A percentile compares a stretch with the other conserved stretches of the same genome.
phyloP scores from a whole-genome alignment of 805 yeast species.

The Priceomyces fermenticarens region DNA sequence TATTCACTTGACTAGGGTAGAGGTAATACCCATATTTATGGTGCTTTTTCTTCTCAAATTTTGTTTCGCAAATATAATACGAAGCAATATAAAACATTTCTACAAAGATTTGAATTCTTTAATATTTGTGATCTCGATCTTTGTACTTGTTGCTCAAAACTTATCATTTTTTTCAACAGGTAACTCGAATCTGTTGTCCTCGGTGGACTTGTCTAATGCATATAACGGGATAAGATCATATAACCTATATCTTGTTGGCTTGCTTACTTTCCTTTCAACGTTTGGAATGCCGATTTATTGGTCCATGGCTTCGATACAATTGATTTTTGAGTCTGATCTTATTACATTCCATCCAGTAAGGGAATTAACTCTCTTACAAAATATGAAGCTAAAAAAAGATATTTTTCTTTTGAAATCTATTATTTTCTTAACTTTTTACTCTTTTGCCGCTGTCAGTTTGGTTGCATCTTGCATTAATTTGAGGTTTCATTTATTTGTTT shows the following conservation, averaged over 20 bases:
- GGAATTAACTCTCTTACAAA: slow-evolving; percentile 1
- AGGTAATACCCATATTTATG: slow-evolving; percentile 54
- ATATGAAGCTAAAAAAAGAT: slow-evolving; percentile 26
- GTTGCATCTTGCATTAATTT: slow-evolving; percentile 68
- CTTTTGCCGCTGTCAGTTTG: slow-evolving; percentile 56
- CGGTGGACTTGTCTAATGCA: slow-evolving; percentile 86
- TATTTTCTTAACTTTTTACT: slow-evolving; percentile 52
- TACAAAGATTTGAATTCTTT: slow-evolving; percentile 13
- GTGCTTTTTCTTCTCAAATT: slow-evolving; percentile 29
- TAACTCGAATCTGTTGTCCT: slow-evolving; percentile 86
- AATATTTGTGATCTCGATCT: slow-evolving; percentile 24
- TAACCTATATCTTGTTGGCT: slow-evolving; percentile 66
- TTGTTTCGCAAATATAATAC: slow-evolving; percentile 14
- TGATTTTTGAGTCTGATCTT: slow-evolving; percentile 32
- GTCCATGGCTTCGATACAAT: slow-evolving; percentile 50
- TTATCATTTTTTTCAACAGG: slow-evolving; percentile 84
- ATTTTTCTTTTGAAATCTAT: slow-evolving; percentile 33
- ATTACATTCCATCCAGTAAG: slow-evolving; percentile 14
- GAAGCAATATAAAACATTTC: slow-evolving; percentile 4
- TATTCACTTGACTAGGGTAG: slow-evolving; percentile 53
- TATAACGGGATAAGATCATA: slow-evolving; percentile 83
- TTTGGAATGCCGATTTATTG: slow-evolving; percentile 85
- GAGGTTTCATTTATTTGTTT: slow-evolving; percentile 84
- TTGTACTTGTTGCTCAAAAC: slow-evolving; percentile 61
- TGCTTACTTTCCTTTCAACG: slow-evolving; percentile 77